Evolutionary conservation across 2,329 filamentous ascomycete species (phyloP), one percentile per base, ranked within the genome.

Genomic region (Ilyonectria robusta): DNA sequence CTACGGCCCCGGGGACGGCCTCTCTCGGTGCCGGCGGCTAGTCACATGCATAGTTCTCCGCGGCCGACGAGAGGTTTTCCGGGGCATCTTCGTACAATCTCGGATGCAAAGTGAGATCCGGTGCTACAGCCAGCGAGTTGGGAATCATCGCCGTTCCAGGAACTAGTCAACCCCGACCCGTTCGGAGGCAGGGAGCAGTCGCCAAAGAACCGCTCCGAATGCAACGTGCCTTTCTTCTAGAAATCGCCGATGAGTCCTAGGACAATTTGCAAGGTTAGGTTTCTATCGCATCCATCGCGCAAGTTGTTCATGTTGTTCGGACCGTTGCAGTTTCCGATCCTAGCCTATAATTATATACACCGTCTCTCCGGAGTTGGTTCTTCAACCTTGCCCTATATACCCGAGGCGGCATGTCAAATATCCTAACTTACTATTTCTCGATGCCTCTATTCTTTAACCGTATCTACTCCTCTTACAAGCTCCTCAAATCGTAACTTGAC

Each of bases 71-170:
- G 47, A 61, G 21, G 58, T 40, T 42, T 55, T 40, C 33, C 35
- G 50, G 26, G 37, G 17, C 35, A 40, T 10, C 8, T 60, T 61
- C 19, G 62, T 62, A 37, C 53, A 56, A 58, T 57, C 46, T 66
- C 53, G 44, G 53, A 40, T 66, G 53, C 31, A 42, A 9, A 13
- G 31, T 37, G 29, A 66, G 53, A 51, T 58, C 44, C n/a, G 37
- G 63, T 66, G 26, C 37, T 53, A 46, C 59, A 64, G 46, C 33
- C 62, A 59, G 33, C 44, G 35, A 65, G 48, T 64, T 58, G 50
- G 63, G 50, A 53, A 48, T n/a, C 26, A 61, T 65, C 23, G 46
- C 42, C 53, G 48, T 59, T 61, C 60, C 40, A 56, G 62, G 54
- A 57, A 55, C 31, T 53, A 21, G 58, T 57, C 33, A 42, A 56